These are phyloP conservation scores for Lithohypha guttulata DNA, from an alignment of 2,329 filamentous ascomycete species.

Conservation along the genomic window DNA sequence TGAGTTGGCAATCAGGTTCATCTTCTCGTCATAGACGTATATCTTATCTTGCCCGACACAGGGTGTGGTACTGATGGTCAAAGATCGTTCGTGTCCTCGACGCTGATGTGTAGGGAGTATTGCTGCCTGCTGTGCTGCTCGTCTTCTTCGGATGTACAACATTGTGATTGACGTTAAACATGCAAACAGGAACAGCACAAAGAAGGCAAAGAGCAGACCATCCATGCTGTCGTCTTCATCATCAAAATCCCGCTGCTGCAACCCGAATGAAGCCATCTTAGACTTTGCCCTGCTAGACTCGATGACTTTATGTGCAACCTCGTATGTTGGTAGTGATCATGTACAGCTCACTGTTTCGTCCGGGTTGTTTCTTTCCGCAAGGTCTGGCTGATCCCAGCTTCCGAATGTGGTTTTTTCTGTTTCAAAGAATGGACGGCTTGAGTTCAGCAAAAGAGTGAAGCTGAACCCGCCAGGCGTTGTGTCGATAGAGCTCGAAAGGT, in stretches of 20 bases:
- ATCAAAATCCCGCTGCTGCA: slow-evolving; percentile 13
- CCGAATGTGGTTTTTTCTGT: background rate
- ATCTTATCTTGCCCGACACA: slow-evolving; percentile 55
- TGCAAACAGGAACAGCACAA: slow-evolving; percentile 65
- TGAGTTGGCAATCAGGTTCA: slow-evolving; percentile 65
- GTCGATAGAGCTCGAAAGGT: no score
- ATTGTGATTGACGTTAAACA: slow-evolving; percentile 58
- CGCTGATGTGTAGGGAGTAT: slow-evolving; percentile 60
- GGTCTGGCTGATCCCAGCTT: background rate
- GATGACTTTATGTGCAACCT: no score
- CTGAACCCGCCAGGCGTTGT: no score
- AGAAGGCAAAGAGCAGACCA: slow-evolving; percentile 66
- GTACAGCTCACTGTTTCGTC: no score
- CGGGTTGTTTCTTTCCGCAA: no score
- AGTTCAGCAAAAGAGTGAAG: slow-evolving; percentile 54
- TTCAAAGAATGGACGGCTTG: slow-evolving; percentile 39
- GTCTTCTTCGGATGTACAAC: slow-evolving; percentile 60
- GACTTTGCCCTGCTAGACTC: no score
- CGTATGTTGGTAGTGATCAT: no score
- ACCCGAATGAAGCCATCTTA: slow-evolving; percentile 3
- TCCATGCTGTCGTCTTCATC: slow-evolving; percentile 41
- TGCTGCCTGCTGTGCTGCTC: slow-evolving; percentile 40
- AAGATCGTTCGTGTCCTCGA: slow-evolving; percentile 43
- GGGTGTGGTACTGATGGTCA: slow-evolving; percentile 44
- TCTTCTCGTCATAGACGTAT: slow-evolving; percentile 69